Percentiles rank a stretch among this genome's conserved stretches.
Conservation (phyloP, 768 basidiomycete genomes). For the Leccinum broughii region DNA sequence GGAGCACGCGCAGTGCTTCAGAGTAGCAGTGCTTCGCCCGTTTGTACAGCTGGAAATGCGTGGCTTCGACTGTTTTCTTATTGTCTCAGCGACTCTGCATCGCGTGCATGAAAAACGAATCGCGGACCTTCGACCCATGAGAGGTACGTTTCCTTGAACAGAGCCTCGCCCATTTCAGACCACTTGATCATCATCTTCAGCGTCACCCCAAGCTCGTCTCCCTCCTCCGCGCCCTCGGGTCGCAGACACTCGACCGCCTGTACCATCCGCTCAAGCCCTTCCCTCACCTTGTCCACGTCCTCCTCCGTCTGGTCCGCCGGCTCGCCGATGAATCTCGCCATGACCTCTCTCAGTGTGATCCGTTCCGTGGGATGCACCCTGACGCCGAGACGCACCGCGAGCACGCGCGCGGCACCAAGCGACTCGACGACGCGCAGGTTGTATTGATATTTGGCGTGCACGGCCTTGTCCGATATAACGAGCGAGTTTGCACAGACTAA, state of each 20-base stretch:
- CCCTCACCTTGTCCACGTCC: slow-evolving; percentile 44
- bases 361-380: slow-evolving; percentile 39
- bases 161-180: slow-evolving; percentile 53
- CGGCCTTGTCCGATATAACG: slow-evolving; percentile 77
- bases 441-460: slow-evolving; percentile 75
- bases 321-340: slow-evolving; percentile 56
- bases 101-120: not conserved
- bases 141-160: slow-evolving; percentile 69
- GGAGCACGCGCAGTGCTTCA: slow-evolving; percentile 79
- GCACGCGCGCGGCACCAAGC: slow-evolving; percentile 72
- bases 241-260: slow-evolving; percentile 54
- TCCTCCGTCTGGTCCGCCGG: slow-evolving; percentile 39
- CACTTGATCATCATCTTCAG: slow-evolving; percentile 72
- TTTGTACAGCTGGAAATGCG: slow-evolving; percentile 80
- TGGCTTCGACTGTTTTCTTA: slow-evolving; percentile 57
- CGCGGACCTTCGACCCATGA: slow-evolving; percentile 76
- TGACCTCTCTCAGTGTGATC: slow-evolving; percentile 66
- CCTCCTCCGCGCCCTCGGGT: slow-evolving; percentile 37
- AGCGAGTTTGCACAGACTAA: slow-evolving; percentile 52
- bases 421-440: slow-evolving; percentile 94
- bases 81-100: not conserved
- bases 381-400: slow-evolving; percentile 61
- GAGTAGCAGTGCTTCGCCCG: slow-evolving; percentile 79
- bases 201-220: slow-evolving; percentile 60
- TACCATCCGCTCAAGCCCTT: slow-evolving; percentile 47